Percentiles rank a stretch among this genome's conserved stretches.
Evolutionary conservation across 2,329 filamentous ascomycete species (phyloP).

Genomic region (Pseudogymnoascus sp.): DNA sequence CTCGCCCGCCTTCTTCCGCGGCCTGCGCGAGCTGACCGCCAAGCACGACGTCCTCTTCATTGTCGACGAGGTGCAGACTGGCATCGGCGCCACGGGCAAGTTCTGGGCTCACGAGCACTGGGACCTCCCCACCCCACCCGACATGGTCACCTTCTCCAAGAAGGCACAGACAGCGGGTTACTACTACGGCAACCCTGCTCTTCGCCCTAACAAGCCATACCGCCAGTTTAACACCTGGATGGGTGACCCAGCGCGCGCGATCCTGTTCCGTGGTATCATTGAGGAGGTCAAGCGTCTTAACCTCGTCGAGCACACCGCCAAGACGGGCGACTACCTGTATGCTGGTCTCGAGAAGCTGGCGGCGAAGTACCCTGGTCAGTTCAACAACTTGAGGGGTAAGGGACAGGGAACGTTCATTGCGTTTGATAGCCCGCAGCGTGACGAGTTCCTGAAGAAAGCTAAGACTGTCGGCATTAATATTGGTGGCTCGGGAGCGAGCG

Average conservation of each 20-base stretch:
- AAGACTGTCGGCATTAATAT: constrained; percentile 70
- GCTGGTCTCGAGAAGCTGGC: constrained; percentile 54
- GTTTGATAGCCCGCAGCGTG: constrained; percentile 64
- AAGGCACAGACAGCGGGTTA: constrained; percentile 81
- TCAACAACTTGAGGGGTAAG: constrained; percentile 69
- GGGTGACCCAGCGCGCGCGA: constrained; percentile 68
- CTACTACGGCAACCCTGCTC: constrained; percentile 67
- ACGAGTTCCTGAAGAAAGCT: constrained; percentile 61
- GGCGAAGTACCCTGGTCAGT: constrained; percentile 58
- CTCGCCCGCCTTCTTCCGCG: constrained; percentile 69
- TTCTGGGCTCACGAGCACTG: constrained; percentile 88
- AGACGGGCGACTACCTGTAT: constrained; percentile 60
- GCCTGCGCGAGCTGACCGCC: constrained; percentile 63
- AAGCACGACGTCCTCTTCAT: constrained; percentile 66
- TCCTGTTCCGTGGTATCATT: constrained; percentile 72
- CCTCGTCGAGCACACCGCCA: constrained; percentile 57
- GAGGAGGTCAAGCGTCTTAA: constrained; percentile 63
- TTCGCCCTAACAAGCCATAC: constrained; percentile 74
- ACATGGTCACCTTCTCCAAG: constrained; percentile 86
- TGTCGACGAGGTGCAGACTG: constrained; percentile 79
- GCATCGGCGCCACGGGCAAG: constrained; percentile 75
- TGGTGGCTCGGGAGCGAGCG: constrained; percentile 62
- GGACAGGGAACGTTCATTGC: constrained; percentile 73
- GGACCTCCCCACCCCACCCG: constrained; percentile 62
- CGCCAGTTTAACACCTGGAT: constrained; percentile 87